Evolutionary conservation across 805 yeast species (phyloP), one percentile per base, ranked within the genome.

Genomic region (Spathaspora sp.): DNA sequence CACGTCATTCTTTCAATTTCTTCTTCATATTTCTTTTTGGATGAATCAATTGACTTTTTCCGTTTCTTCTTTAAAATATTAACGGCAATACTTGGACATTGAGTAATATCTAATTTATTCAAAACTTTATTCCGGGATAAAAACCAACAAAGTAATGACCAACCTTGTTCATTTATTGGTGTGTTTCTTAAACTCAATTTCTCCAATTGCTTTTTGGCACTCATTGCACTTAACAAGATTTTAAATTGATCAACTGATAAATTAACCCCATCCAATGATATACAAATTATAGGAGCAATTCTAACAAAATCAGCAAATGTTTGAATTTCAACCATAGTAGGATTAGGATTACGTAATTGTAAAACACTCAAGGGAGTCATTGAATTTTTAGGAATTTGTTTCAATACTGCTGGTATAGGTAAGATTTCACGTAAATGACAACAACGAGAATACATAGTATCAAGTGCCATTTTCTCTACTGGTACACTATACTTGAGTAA

Each of bases 381-480:
- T 28, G 90, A 83, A 19, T 87, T 89, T 61, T 83, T 84, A 1
- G 89, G 88, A 55, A 92, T 77, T 53, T 74, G 78, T 61, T 87
- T 86, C 58, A 89, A 63, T 5, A 91, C 89, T 1, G 96, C 91
- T 2, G 96, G 92, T 48, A 92, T 90, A 1, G 97, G 97, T 54
- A 92, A 67, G 52, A 92, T 92, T 61, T 92, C 97, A 50, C 97
- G 76, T 52, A 92, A 72, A 66, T 92, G 97, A 65, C 97, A 92
- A 66, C 97, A 92, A 54, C 97, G 75, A 0, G 97, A 89, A 68
- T 92, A 92, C 61, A 93, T 76, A 45, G 83, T 78, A 59, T 89
- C 97, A 49, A 87, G 78, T 0, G 78, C 77, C 78, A 74, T 74
- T 50, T 72, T 73, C 54, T 72, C 62, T 11, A 71, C 66, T 1